Evolutionary conservation across 306 rosid genomes (phyloP), one percentile per base, ranked within the genome.

Genomic region (Cicer chorassanicum): DNA sequence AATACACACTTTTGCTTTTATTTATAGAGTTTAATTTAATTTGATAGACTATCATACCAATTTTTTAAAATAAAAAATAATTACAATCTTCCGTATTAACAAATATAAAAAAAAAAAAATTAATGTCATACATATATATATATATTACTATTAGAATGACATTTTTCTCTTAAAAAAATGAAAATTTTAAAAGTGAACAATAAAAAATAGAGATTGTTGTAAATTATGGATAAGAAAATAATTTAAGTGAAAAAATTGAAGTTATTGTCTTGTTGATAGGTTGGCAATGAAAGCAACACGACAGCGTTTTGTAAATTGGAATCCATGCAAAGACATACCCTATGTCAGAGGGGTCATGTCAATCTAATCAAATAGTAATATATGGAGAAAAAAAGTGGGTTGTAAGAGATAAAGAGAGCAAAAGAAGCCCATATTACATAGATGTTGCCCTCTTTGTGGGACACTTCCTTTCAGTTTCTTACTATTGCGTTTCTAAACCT

Each of bases 221-320:
- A 9, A 1, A 44, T 9, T 44, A 9, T 3, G 4, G 36, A 29
- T 29, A 29, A 29, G 1, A 29, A 50, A 50, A n/a, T 49, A 60
- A 19, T 29, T 29, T 6, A 50, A 50, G 8, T 24, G 63, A 56
- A 9, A 55, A 59, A 41, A 59, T 34, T 29, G 65, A 40, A 63
- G 46, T 13, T 12, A 34, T 34, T 19, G 62, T 55, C 38, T 62
- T 62, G 38, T 62, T n/a, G 24, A 39, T 39, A 6, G 19, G 34
- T 40, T 41, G 68, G 68, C 15, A 29, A 65, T 43, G 70, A 43
- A 12, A 65, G 72, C 6, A 53, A 70, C 15, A 81, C 78, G 78
- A 81, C 84, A 81, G 43, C 84, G 81, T 81, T 76, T 64, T 54
- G 57, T 46, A 77, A 70, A 81, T 48, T 81, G 84, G 81, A 81